phyloP scores from a whole-genome alignment of 1,139 yeast genomes.

The Waltiozyma sp. region DNA sequence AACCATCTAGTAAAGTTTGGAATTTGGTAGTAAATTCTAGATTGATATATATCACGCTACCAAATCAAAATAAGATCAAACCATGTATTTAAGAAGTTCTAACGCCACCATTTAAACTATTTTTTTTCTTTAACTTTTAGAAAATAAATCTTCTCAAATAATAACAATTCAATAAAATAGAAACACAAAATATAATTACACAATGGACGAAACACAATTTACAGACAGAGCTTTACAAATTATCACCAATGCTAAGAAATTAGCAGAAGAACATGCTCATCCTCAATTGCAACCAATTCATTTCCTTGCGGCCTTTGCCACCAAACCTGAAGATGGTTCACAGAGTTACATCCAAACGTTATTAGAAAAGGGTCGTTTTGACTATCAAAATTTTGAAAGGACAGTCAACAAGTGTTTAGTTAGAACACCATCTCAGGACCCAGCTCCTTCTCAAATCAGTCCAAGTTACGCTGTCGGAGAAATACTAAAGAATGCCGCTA shows the following conservation, averaged over 20 bases:
- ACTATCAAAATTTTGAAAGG: conserved; percentile 73
- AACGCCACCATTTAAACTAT: too few species aligned
- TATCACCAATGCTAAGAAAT: conserved; percentile 64
- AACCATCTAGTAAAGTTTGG: too few species aligned
- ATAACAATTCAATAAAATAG: too few species aligned
- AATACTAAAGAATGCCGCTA: conserved; percentile 56
- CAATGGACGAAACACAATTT: conserved; percentile 58
- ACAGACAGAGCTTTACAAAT: conserved; percentile 89
- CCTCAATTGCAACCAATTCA: conserved; percentile 80
- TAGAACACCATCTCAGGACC: conserved; percentile 75
- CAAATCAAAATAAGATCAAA: too few species aligned
- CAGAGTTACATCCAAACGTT: conserved; percentile 65
- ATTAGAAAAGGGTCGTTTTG: conserved; percentile 78
- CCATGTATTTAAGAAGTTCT: too few species aligned
- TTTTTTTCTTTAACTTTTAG: too few species aligned
- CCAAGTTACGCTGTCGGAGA: conserved; percentile 65
- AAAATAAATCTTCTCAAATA: too few species aligned
- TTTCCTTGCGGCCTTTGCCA: conserved; percentile 84
- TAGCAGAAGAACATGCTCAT: conserved; percentile 79
- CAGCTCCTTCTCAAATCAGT: conserved; percentile 70
- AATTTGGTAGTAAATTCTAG: too few species aligned
- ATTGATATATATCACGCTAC: too few species aligned
- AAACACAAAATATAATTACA: not conserved
- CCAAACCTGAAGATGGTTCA: conserved; percentile 59
- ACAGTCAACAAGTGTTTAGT: conserved; percentile 73